A percentile compares a stretch with the other conserved stretches of the same genome.
Conservation (phyloP, 306 rosid species). For the Nissolia schottii region DNA sequence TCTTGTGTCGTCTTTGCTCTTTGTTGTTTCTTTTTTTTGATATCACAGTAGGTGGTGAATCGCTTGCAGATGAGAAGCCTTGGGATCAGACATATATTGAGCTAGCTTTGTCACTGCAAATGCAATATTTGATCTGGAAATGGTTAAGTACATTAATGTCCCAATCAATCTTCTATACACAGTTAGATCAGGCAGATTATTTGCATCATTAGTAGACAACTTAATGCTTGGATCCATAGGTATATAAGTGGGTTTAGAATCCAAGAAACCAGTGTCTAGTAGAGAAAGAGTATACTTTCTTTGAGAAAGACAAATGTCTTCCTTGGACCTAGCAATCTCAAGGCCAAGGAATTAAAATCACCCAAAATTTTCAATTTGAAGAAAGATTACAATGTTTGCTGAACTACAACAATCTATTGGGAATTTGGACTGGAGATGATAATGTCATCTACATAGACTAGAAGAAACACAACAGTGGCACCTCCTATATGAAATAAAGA, state of each 20-base stretch:
- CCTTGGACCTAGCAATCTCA: no score
- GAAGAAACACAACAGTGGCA: rapidly evolving
- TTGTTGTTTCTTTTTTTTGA: no score
- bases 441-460: not conserved
- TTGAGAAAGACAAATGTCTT: no score
- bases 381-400: no score
- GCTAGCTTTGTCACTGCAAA: not conserved
- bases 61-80: no score
- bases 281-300: no score
- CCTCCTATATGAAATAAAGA: not conserved
- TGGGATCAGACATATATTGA: not conserved
- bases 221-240: not conserved
- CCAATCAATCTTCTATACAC: not conserved
- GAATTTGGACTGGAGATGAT: no score
- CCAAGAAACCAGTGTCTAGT: no score
- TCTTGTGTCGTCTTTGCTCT: no score
- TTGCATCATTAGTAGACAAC: not conserved
- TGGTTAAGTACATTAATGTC: not conserved
- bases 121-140: not conserved
- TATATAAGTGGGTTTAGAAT: not conserved
- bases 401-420: no score
- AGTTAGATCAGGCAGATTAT: not conserved
- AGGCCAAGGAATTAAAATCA: not conserved
- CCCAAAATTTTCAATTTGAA: not conserved
- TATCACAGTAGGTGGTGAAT: not conserved